Conservation (phyloP, 345 rosid genomes). For the Hibiscus trionum region DNA sequence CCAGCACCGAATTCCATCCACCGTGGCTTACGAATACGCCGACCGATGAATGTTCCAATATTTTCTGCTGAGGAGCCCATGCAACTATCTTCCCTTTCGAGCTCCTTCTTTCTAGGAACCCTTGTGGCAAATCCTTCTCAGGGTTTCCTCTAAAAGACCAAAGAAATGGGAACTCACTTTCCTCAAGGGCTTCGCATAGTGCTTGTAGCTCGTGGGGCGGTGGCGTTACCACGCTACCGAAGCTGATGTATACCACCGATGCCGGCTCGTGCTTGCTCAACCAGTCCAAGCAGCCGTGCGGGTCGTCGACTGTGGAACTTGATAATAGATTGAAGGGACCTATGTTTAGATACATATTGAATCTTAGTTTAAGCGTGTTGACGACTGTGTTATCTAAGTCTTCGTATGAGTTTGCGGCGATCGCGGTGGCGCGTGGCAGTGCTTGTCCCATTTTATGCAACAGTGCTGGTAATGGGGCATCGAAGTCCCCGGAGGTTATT, state of each 20-base stretch:
- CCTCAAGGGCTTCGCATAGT: conserved; percentile 40
- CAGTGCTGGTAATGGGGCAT: conserved; percentile 18
- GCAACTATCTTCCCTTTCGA: conserved; percentile 35
- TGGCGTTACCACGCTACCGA: conserved; percentile 42
- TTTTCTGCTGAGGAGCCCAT: conserved; percentile 50
- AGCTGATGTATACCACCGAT: conserved; percentile 53
- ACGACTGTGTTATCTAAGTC: conserved; percentile 26
- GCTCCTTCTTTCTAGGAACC: conserved; percentile 29
- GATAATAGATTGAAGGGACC: conserved; percentile 30
- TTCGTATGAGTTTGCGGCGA: conserved; percentile 32
- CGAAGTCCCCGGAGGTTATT: not conserved
- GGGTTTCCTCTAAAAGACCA: conserved; percentile 50
- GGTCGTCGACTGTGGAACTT: conserved; percentile 8
- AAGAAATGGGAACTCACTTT: conserved; percentile 32
- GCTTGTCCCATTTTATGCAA: conserved; percentile 29
- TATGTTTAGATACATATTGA: conserved; percentile 24
- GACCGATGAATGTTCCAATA: conserved; percentile 32
- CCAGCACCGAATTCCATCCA: conserved; percentile 56
- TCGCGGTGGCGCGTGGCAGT: conserved; percentile 32
- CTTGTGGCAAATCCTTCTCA: conserved; percentile 19
- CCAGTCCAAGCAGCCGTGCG: conserved; percentile 46
- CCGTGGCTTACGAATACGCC: conserved; percentile 55
- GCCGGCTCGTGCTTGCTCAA: conserved; percentile 30
- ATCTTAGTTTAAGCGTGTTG: conserved; percentile 21
- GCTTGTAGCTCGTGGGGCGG: conserved; percentile 42